Evolutionary conservation across 495 filamentous ascomycete species (phyloP), one percentile per base, ranked within the genome.

Genomic region (Amniculicola lignicola): DNA sequence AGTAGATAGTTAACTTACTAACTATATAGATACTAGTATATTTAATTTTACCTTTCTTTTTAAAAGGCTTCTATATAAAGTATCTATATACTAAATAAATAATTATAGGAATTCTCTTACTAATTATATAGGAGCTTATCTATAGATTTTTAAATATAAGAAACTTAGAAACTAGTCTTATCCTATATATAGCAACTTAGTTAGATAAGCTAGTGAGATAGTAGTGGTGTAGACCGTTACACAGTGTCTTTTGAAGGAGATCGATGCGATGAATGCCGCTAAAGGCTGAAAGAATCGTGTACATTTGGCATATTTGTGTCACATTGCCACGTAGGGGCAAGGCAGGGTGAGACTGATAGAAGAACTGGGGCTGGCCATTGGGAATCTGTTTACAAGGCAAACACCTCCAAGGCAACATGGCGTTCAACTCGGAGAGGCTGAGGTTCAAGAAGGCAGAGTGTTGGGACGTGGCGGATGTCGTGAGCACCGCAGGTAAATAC

Each of bases 291-390:
- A 33, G 29, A 33, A n/a, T 33, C n/a, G 29, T 7, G 29, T n/a
- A 33, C 29, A 33, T 33, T 33, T 33, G 29, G 29, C 29, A 33
- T n/a, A 33, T 33, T 7, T 33, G 29, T n/a, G n/a, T 33, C 29
- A 33, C 29, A 33, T 33, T 33, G 29, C 29, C 29, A 33, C 29
- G 29, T 33, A 33, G 29, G n/a, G 29, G 29, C 29, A 33, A 33
- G 7, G 29, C 29, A n/a, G 29, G 29, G 29, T 33, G n/a, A 46
- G 43, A 25, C 6, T 43, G 40, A 31, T 21, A 42, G 39, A 42
- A 46, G 43, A 28, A 28, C 23, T 18, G 2, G 21, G 21, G 43
- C 12, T 28, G 22, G 21, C 25, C 16, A n/a, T 21, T 14, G 40
- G 12, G 40, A 21, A 21, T 43, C 21, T 24, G 4, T 6, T 18